These are phyloP conservation scores for Monsonia emarginata DNA, from an alignment of 441 rosid genomes.

Conservation along the genomic window DNA sequence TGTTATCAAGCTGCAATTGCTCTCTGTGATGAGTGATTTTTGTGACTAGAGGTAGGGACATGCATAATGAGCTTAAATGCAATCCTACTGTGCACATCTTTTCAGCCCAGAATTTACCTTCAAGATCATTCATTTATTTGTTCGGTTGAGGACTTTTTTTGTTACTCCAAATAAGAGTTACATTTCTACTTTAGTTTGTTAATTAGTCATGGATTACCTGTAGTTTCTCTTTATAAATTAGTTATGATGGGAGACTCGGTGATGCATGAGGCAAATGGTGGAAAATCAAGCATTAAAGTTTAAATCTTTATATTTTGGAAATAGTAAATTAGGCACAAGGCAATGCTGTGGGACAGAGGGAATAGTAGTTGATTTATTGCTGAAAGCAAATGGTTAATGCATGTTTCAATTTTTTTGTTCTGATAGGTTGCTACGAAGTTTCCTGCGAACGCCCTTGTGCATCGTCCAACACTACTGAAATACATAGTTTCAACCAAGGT, in stretches of 20 bases:
- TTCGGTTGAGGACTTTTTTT: not conserved
- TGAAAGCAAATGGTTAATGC: not conserved
- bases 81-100: not conserved
- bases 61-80: not conserved
- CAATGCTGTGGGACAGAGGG: too few species aligned
- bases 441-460: slow-evolving; percentile 71
- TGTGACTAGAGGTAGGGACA: not conserved
- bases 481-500: slow-evolving; percentile 65
- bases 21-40: not conserved
- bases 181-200: too few species aligned
- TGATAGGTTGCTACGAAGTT: slow-evolving; percentile 73
- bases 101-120: not conserved
- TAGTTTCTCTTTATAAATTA: too few species aligned
- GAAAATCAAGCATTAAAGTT: too few species aligned
- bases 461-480: slow-evolving; percentile 60
- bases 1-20: not conserved
- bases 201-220: too few species aligned
- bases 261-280: too few species aligned
- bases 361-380: not conserved
- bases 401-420: too few species aligned
- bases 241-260: too few species aligned
- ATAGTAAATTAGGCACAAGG: too few species aligned
- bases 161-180: too few species aligned
- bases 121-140: not conserved
- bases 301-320: too few species aligned